Evolutionary conservation across 805 yeast species (phyloP).

Genomic region (Candida corydali): DNA sequence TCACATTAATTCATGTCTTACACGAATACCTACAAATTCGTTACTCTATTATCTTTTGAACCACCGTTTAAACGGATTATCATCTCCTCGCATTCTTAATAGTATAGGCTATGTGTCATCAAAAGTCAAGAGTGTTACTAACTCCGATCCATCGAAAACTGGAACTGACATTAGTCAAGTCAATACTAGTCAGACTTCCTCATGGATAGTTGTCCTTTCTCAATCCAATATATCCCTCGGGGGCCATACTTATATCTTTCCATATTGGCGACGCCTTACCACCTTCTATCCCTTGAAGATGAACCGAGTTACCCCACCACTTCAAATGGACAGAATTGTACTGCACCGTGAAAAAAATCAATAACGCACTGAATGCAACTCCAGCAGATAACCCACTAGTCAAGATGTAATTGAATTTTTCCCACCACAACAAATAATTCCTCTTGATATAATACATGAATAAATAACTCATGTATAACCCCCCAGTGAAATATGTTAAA

Average conservation of each 20-base stretch:
- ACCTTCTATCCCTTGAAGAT: conserved; percentile 35
- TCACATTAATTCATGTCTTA: too few relatives aligned
- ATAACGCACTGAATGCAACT: conserved; percentile 56
- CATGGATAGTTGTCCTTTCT: conserved; percentile 26
- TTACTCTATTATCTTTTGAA: too few relatives aligned
- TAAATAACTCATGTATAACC: conserved; percentile 52
- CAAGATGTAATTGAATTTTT: conserved; percentile 63
- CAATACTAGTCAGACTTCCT: too few relatives aligned
- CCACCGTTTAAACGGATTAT: too few relatives aligned
- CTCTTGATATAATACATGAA: conserved; percentile 55
- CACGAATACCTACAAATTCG: too few relatives aligned
- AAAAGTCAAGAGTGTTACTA: too few relatives aligned
- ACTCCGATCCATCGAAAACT: too few relatives aligned
- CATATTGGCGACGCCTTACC: conserved; percentile 17
- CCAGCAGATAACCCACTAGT: conserved; percentile 59
- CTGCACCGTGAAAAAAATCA: conserved; percentile 53
- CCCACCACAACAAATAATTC: conserved; percentile 58
- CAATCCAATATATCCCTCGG: conserved; percentile 29
- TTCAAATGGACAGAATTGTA: conserved; percentile 38
- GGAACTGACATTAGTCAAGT: too few relatives aligned
- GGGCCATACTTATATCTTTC: conserved; percentile 27
- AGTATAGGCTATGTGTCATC: too few relatives aligned
- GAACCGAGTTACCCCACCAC: conserved; percentile 64
- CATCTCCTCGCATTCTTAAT: too few relatives aligned
- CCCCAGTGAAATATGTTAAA: conserved; percentile 51